Conservation (phyloP, 192 early-diverging fungal species). For the Gigaspora rosea region DNA sequence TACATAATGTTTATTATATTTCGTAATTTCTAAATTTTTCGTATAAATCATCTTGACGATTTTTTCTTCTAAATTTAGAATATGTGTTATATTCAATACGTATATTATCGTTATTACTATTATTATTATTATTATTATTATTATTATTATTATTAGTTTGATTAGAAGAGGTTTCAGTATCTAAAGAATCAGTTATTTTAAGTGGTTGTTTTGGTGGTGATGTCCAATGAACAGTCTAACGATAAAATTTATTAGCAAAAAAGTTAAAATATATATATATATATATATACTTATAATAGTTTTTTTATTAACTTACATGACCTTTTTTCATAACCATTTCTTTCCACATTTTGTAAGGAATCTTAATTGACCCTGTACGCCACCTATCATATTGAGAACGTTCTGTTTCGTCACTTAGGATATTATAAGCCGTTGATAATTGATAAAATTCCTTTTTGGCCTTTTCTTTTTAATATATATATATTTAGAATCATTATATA, state of each 20-base stretch:
- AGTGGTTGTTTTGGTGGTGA: not conserved
- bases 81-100: not conserved
- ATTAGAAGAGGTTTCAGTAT: not conserved
- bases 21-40: conserved; percentile 32
- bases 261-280: no score
- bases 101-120: not conserved
- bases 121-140: no score
- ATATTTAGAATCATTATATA: no score
- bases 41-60: conserved; percentile 13
- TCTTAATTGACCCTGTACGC: conserved; percentile 10
- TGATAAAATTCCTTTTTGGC: conserved; percentile 7
- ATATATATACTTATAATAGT: no score
- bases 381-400: conserved; percentile 15
- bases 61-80: not conserved
- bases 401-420: conserved; percentile 2
- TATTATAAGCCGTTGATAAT: conserved; percentile 16
- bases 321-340: conserved; percentile 2
- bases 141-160: not conserved
- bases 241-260: not conserved
- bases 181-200: not conserved
- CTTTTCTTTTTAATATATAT: no score
- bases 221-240: conserved; percentile 22
- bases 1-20: not conserved
- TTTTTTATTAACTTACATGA: not conserved
- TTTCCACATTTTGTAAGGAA: conserved; percentile 20